phyloP scores from a whole-genome alignment of 805 yeast species.

The Suhomyces vadensis region DNA sequence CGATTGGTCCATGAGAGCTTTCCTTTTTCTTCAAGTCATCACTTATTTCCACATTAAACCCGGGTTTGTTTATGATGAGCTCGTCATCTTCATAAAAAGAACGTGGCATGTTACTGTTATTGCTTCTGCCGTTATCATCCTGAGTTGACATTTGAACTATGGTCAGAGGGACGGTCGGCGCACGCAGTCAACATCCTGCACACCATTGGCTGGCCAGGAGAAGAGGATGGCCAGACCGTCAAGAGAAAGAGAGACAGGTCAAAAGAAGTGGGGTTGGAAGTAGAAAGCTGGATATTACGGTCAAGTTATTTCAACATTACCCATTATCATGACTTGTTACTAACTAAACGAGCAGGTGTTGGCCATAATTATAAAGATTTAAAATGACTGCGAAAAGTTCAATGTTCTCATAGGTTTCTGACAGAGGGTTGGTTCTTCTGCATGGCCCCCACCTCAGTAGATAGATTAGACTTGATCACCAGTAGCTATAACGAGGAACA shows the following conservation, averaged over 20 bases:
- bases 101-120: conserved; percentile 3
- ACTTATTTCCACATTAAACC: conserved; percentile 41
- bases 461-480: too few species aligned
- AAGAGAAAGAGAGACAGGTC: not conserved
- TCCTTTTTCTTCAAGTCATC: conserved; percentile 40
- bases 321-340: too few species aligned
- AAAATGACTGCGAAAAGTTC: too few species aligned
- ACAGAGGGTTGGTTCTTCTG: too few species aligned
- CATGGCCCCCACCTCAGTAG: too few species aligned
- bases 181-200: not conserved
- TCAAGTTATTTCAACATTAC: too few species aligned
- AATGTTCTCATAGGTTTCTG: too few species aligned
- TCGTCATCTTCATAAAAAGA: conserved; percentile 56
- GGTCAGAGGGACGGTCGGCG: not conserved
- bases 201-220: not conserved
- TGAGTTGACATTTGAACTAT: not conserved
- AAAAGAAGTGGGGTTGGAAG: too few species aligned
- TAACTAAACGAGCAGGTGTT: too few species aligned
- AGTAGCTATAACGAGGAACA: too few species aligned
- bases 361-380: too few species aligned
- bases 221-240: not conserved
- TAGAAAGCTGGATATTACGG: too few species aligned
- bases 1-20: conserved; percentile 38
- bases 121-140: not conserved
- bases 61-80: conserved; percentile 48